phyloP scores from a whole-genome alignment of 768 basidiomycete genomes.

The Mycena galericulata region DNA sequence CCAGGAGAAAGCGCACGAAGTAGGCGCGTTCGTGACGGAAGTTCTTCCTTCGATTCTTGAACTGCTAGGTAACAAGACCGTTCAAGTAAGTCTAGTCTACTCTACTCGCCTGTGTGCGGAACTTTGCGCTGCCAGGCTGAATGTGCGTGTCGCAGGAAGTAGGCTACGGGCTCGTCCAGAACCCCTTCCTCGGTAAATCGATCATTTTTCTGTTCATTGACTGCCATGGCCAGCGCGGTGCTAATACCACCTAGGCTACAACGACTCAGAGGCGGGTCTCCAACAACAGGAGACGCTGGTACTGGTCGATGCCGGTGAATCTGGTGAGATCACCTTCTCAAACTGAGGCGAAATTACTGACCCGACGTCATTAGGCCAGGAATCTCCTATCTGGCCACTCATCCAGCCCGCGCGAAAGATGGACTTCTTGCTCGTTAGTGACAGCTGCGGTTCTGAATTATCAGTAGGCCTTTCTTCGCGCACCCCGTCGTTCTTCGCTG shows the following conservation, averaged over 20 bases:
- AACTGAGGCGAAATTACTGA: too few relatives aligned
- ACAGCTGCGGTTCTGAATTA: too few relatives aligned
- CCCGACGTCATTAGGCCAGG: slow-evolving; percentile 19
- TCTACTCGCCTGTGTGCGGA: not conserved
- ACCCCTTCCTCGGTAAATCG: too few relatives aligned
- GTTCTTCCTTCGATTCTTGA: too few relatives aligned
- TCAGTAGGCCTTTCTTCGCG: slow-evolving; percentile 4
- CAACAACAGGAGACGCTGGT: too few relatives aligned
- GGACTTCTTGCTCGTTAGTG: slow-evolving; percentile 21
- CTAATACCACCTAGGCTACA: slow-evolving; percentile 9
- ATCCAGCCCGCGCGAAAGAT: slow-evolving; percentile 18
- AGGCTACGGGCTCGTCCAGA: slow-evolving; percentile 18
- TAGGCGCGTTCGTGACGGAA: slow-evolving; percentile 9
- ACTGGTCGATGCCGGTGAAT: too few relatives aligned
- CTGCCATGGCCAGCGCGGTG: not conserved
- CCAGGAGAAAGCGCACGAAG: not conserved
- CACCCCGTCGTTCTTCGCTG: slow-evolving; percentile 2
- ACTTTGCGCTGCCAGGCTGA: too few relatives aligned
- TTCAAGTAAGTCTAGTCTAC: slow-evolving; percentile 20
- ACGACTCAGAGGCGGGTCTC: too few relatives aligned
- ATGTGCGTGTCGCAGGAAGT: too few relatives aligned
- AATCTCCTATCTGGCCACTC: slow-evolving; percentile 19
- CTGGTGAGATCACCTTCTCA: too few relatives aligned
- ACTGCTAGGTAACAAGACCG: slow-evolving; percentile 11
- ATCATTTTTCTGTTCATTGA: slow-evolving; percentile 4